Conservation (phyloP, 768 basidiomycete species). For the Leccinellum albellum region DNA sequence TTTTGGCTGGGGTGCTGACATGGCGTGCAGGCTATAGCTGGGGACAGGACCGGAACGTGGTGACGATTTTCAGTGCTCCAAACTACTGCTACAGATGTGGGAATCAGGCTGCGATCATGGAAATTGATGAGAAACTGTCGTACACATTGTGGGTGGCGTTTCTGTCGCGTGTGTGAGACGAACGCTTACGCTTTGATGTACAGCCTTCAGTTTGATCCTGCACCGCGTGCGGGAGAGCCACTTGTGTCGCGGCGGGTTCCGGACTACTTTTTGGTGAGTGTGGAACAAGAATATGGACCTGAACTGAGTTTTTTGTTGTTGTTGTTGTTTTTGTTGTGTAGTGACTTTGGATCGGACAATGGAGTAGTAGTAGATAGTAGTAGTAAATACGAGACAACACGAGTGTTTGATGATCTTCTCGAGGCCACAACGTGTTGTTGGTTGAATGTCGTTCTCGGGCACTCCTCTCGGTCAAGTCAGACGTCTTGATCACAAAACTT, state of each 20-base stretch:
- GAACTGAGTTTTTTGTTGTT: not conserved
- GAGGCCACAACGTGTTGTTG: conserved; percentile 25
- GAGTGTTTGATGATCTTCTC: not conserved
- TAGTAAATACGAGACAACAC: conserved; percentile 28
- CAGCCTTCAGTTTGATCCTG: conserved; percentile 99
- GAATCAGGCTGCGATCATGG: conserved; percentile 99
- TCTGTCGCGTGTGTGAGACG: conserved; percentile 1
- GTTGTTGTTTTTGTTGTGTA: conserved; percentile 16
- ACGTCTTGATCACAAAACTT: conserved; percentile 77
- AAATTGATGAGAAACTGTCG: conserved; percentile 97
- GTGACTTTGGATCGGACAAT: conserved; percentile 9
- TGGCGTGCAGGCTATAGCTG: conserved; percentile 73
- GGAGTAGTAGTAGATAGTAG: conserved; percentile 12
- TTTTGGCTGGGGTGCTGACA: conserved; percentile 6
- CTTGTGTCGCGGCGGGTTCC: conserved; percentile 94
- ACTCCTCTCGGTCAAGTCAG: conserved; percentile 83
- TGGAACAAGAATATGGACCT: conserved; percentile 35
- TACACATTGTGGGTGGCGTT: conserved; percentile 75
- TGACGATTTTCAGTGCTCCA: conserved; percentile 98
- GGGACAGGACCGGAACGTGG: conserved; percentile 99
- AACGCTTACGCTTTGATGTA: not conserved
- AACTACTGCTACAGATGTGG: conserved; percentile 99
- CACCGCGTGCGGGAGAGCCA: conserved; percentile 96
- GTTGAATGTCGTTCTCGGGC: conserved; percentile 83
- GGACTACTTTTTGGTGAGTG: conserved; percentile 86